Evolutionary conservation across 306 rosid genomes (phyloP), one percentile per base, ranked within the genome.

Genomic region (Fagus crenata): DNA sequence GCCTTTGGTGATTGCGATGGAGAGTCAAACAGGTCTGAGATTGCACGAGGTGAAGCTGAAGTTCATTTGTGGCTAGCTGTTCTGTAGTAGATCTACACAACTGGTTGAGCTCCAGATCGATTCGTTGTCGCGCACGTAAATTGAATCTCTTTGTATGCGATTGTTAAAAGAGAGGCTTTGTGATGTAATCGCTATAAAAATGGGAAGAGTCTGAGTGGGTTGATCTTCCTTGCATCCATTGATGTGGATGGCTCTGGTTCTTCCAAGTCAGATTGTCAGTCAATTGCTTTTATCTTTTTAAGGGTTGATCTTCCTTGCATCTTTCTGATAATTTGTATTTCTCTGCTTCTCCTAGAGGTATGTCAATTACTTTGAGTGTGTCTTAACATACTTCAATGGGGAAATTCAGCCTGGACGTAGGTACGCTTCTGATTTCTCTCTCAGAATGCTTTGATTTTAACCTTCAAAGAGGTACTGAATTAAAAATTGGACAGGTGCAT

Each of bases 221-320:
- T n/a, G n/a, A n/a, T n/a, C n/a, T n/a, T n/a, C n/a, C n/a, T n/a
- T n/a, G n/a, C n/a, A n/a, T n/a, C n/a, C n/a, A n/a, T n/a, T n/a
- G n/a, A n/a, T n/a, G n/a, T n/a, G n/a, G n/a, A n/a, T n/a, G n/a
- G n/a, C n/a, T n/a, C n/a, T n/a, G n/a, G 89, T 85, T 89, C 93
- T 90, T 60, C 97, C 97, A 31, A 92, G 97, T 87, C 98, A 94
- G 84, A 94, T 94, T 77, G 98, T 94, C 53, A 87, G 98, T 86
- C 80, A 64, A 60, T 79, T 64, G 41, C 22, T 69, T 65, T 4
- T 67, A 67, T 71, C 31, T 43, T 61, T 73, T 65, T 67, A 51
- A 54, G 33, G 67, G 51, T 81, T 53, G 35, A 69, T 72, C 39
- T 71, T 85, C 67, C 63, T 3, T 33, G n/a, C 56, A 64, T 73